Conservation (phyloP, 495 filamentous ascomycete species). For the Thozetella sp. region DNA sequence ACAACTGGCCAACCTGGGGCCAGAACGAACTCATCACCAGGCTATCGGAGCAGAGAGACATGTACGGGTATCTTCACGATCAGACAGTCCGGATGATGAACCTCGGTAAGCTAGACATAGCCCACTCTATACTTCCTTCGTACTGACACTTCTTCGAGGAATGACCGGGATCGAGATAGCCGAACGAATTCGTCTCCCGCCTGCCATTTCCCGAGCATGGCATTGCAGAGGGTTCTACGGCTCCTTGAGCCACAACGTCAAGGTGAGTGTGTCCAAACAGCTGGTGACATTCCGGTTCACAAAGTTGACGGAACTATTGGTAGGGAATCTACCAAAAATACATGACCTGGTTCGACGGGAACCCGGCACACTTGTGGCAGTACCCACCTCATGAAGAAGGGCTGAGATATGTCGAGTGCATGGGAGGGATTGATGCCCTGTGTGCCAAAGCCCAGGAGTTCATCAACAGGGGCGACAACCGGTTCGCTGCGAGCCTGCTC, state of each 20-base stretch:
- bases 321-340: constrained; percentile 36
- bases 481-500: not conserved
- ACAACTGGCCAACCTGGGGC: constrained; percentile 7
- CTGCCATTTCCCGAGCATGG: constrained; percentile 20
- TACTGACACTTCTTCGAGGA: not conserved
- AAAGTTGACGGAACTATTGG: no score
- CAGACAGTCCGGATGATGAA: constrained; percentile 35
- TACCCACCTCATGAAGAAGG: constrained; percentile 26
- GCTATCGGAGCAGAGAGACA: constrained; percentile 27
- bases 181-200: constrained; percentile 27
- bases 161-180: constrained; percentile 32
- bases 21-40: constrained; percentile 13
- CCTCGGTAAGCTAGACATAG: constrained; percentile 9
- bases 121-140: no score
- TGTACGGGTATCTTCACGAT: constrained; percentile 37
- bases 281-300: not conserved
- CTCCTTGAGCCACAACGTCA: constrained; percentile 38
- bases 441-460: not conserved
- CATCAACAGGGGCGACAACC: not conserved
- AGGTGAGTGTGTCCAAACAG: constrained; percentile 14
- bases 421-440: not conserved
- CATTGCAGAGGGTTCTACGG: constrained; percentile 34
- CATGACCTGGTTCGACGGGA: constrained; percentile 39
- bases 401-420: constrained; percentile 23
- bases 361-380: constrained; percentile 37